Evolutionary conservation across 805 yeast genomes (phyloP), one percentile per base, ranked within the genome.

Genomic region (Nakazawaea peltata): DNA sequence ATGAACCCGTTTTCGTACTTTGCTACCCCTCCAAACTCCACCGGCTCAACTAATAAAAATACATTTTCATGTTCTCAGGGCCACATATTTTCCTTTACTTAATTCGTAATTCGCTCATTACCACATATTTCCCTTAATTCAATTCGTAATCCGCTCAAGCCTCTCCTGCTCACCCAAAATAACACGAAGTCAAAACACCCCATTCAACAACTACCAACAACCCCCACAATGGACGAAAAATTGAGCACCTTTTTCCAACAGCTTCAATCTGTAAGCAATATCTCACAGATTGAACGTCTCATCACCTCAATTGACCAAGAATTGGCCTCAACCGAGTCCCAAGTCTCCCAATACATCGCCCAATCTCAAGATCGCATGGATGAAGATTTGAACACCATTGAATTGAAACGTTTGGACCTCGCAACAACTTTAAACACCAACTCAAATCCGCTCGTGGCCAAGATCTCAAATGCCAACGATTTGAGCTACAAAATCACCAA

Each of bases 401-500:
- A 37, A 15, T 10, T 33, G 24, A 37, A 25, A 16, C 33, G 36
- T 17, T 25, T 37, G 28, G 29, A 37, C 17, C 18, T 37, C 8
- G 30, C 41, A 4, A 15, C 32, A 6, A 23, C 29, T 13, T 30
- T 37, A 16, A 32, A 37, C 21, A 26, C 16, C 9, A 63, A 65
- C 28, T 79, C 88, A 10, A 70, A 74, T 33, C 64, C 71, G 2
- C 57, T 83, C 39, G 65, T 71, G 21, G 57, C 64, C 22, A 63
- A 74, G 18, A 65, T 84, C 33, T 59, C 75, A 5, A 61, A 68
- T 28, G 81, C 94, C 1, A 76, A 81, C 33, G 69, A 69, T 31
- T 60, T 78, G 37, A 88, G 95, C 5, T 61, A 68, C 26, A 63
- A 71, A 12, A 71, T 88, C 34, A 81, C 94, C 2, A 71, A 71